phyloP scores from a whole-genome alignment of 1,139 yeast species.

The Yamadazyma triangularis region DNA sequence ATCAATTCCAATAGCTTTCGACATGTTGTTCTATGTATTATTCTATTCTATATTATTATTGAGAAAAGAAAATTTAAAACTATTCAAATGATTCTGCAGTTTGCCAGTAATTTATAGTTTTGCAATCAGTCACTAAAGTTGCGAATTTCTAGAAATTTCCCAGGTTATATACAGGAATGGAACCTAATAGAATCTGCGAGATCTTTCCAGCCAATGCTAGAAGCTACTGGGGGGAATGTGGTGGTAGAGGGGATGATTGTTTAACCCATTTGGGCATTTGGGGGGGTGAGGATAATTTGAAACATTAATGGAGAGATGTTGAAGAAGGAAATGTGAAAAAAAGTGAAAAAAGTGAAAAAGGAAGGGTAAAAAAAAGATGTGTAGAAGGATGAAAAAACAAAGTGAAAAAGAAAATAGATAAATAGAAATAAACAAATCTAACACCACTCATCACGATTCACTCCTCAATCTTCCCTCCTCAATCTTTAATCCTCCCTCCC shows the following conservation, averaged over 20 bases:
- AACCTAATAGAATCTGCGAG: not conserved
- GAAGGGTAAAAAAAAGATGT: too few relatives aligned
- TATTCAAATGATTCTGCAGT: too few relatives aligned
- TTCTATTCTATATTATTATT: too few relatives aligned
- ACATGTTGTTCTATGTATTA: conserved; percentile 28
- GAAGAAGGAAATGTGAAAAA: too few relatives aligned
- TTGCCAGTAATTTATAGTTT: conserved; percentile 1
- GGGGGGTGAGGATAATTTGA: too few relatives aligned
- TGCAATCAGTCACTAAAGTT: conserved; percentile 1
- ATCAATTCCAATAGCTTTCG: conserved; percentile 74
- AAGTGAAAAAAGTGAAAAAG: too few relatives aligned
- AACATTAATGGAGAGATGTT: too few relatives aligned
- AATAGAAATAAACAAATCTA: not conserved
- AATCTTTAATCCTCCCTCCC: too few relatives aligned
- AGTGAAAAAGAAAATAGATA: not conserved
- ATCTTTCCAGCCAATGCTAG: conserved; percentile 1
- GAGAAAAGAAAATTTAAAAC: too few relatives aligned
- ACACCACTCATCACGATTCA: not conserved
- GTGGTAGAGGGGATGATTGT: not conserved
- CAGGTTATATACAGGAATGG: conserved; percentile 1
- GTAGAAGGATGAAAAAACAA: too few relatives aligned
- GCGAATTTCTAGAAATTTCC: conserved; percentile 9
- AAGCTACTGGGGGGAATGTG: not conserved
- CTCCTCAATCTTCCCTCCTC: too few relatives aligned
- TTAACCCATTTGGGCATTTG: too few relatives aligned